Evolutionary conservation across 306 rosid genomes (phyloP), one percentile per base, ranked within the genome.

Genomic region (Styphnolobium japonicum): DNA sequence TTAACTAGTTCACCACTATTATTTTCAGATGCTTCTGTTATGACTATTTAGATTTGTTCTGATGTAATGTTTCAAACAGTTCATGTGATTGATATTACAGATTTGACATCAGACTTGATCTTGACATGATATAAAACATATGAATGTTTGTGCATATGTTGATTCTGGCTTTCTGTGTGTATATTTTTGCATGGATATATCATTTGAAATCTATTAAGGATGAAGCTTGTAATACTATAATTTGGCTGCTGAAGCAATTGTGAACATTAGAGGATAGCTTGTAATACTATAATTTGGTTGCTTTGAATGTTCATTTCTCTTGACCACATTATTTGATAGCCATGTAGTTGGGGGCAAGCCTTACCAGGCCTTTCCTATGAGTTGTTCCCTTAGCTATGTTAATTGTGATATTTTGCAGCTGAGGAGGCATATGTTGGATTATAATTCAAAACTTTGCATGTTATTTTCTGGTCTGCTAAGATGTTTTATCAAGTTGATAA

Each of bases 11-110:
- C 42, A 5, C 9, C 25, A 27, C 27, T 57, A 65, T 36, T 66
- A 9, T 53, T 31, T 53, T 64, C 43, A 15, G 10, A 27, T 42
- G 76, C 80, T 78, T 83, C 72, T 55, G 75, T 29, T 39, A 53
- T 55, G 55, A 12, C 37, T n/a, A 10, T 56, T 36, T 57, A 46
- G 25, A 67, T 66, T 67, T 64, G 36, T 53, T 57, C 10, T 46
- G 19, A 61, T 31, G 10, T 14, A 31, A 19, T 52, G 62, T 64
- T 19, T 65, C 52, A 2, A 65, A 40, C 18, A 15, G 48, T 18
- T 48, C 12, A 9, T 12, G 12, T 53, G 9, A 31, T 61, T 62
- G 27, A 37, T 46, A n/a, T 64, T 55, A 21, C 39, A 5, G 15
- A 37, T 7, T 58, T 79, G 36, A 57, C 71, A 57, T 33, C 0